Percentiles rank a stretch among this genome's conserved stretches.
Evolutionary conservation across 257 asterid species (phyloP).

Genomic region (Rhazya stricta): DNA sequence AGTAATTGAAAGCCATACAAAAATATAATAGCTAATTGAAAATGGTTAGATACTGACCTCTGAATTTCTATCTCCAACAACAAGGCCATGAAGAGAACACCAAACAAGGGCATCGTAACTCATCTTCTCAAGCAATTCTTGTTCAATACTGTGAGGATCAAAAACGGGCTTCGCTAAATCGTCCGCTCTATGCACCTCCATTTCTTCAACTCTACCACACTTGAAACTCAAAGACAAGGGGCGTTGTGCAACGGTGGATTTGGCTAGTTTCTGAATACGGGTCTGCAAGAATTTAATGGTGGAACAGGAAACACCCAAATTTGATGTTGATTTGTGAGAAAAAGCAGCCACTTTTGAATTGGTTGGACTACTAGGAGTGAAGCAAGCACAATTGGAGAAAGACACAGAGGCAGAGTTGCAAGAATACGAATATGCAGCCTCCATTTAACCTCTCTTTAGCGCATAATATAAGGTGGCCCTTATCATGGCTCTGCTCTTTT

Average conservation of each 20-base stretch:
- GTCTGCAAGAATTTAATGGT: conserved; percentile 16
- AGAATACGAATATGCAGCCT: conserved; percentile 17
- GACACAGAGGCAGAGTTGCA: conserved; percentile 12
- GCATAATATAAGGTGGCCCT: neutral
- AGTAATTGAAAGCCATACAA: neutral
- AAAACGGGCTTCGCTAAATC: conserved; percentile 28
- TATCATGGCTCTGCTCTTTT: no score
- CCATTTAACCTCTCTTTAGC: conserved; percentile 25
- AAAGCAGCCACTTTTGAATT: conserved; percentile 12
- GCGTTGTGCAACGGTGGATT: conserved; percentile 30
- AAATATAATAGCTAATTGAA: neutral
- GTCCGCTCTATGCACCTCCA: conserved; percentile 15
- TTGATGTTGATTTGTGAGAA: conserved; percentile 15
- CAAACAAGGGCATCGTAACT: conserved; percentile 81
- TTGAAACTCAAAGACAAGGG: conserved; percentile 32
- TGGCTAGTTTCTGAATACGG: conserved; percentile 24
- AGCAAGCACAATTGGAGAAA: conserved; percentile 9
- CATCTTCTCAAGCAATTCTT: conserved; percentile 53
- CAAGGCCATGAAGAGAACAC: conserved; percentile 84
- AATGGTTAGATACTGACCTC: conserved; percentile 35
- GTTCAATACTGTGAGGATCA: conserved; percentile 61
- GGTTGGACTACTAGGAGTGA: conserved; percentile 3
- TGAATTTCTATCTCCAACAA: conserved; percentile 77
- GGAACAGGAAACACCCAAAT: conserved; percentile 10
- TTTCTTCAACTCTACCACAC: conserved; percentile 27